Base-by-base conservation (phyloP, 768 basidiomycete genomes). In the Candolleomyces eurysporus region DNA sequence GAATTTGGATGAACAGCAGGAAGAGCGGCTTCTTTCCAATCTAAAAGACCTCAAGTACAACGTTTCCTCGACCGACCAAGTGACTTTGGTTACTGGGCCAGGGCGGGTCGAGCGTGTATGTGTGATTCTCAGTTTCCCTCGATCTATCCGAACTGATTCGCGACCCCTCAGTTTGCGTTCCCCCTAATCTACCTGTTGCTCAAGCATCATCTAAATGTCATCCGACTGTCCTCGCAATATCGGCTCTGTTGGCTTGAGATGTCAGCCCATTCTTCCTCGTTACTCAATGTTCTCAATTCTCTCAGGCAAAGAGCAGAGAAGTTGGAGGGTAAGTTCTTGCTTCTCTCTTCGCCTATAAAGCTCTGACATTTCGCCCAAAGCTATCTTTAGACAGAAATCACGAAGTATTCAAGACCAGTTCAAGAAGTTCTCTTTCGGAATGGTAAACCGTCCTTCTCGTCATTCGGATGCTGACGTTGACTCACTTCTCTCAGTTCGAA, bases 31-130 rank as follows among this genome's bases (percentile, higher is more conserved):
- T 4, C 70, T 73, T 11, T 50, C 50, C 14, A 72, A 69, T 30
- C 48, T 75, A 10, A 59, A 63, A 48, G 65, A 67, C 42, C 69
- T 76, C 4, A 63, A 63, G 3, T 75, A 71, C 56, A 71, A 76
- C 32, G 64, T 75, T n/a, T 72, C 74, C 60, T 71, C 72, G 0
- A 64, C 70, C 14, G 71, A 68, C 13, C 75, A 73, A 1, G 73
- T 75, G 7, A 63, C 65, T 5, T 60, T 76, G 17, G 68, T 75
- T 5, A 75, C 73, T 0, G 74, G 75, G 5, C 67, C 65, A 42
- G 74, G 75, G n/a, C 65, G 74, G 42, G 74, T 76, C 50, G 74
- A 76, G 64, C 65, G 72, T 48, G 75, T 76, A 55, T 54, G 74
- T 63, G 1, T 50, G 2, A 4, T 4, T 48, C 22, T 11, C 36